Evolutionary conservation across 2,329 filamentous ascomycete genomes (phyloP).

Genomic region (Botrytis medusae): DNA sequence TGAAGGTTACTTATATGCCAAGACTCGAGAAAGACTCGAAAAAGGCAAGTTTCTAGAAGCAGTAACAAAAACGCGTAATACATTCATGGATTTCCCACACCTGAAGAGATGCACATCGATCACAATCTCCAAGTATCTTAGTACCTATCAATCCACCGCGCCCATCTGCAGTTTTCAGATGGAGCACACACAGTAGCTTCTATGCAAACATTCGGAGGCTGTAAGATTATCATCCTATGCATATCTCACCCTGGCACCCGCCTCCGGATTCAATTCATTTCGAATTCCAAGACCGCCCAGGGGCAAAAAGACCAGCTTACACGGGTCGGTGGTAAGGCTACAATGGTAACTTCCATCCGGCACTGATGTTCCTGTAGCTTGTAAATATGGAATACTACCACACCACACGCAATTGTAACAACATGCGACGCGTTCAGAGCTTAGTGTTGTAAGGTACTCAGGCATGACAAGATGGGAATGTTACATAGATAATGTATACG

Average conservation of each 20-base stretch:
- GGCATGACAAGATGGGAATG: not conserved
- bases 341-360: conserved; percentile 8
- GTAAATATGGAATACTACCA: not conserved
- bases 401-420: not conserved
- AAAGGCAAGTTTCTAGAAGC: not conserved
- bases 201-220: conserved; percentile 3
- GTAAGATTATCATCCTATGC: not conserved
- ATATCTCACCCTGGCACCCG: not conserved
- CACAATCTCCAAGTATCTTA: not conserved
- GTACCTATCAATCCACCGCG: not conserved
- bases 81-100: not conserved
- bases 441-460: not conserved
- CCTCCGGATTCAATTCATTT: not conserved
- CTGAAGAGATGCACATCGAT: not conserved
- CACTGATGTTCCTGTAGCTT: not conserved
- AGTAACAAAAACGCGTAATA: not conserved
- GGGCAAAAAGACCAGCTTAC: conserved; percentile 1
- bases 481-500: not conserved
- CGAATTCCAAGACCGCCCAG: not conserved
- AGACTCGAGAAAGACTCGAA: not conserved
- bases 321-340: conserved; percentile 3
- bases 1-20: not conserved
- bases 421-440: not conserved
- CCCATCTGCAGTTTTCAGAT: not conserved
- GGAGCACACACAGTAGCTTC: conserved; percentile 8